Evolutionary conservation across 75 land plant genomes (phyloP).

Genomic region (Cunninghamia lanceolata): DNA sequence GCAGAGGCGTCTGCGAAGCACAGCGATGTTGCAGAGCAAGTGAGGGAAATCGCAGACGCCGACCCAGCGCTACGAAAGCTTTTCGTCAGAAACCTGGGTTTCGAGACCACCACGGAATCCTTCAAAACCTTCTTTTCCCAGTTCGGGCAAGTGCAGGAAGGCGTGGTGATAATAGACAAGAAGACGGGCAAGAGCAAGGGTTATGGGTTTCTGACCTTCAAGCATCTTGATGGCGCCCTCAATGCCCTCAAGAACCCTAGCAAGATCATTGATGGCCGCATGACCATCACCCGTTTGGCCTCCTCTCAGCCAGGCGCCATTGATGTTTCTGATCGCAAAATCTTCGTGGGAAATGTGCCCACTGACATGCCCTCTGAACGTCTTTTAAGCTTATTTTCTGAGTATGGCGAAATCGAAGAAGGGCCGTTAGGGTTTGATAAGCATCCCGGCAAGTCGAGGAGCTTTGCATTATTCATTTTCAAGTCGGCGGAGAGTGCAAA

Average conservation of each 20-base stretch:
- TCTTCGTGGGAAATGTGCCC: slow-evolving; percentile 81
- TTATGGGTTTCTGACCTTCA: slow-evolving; percentile 48
- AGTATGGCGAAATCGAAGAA: slow-evolving; percentile 83
- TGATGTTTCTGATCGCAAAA: slow-evolving; percentile 68
- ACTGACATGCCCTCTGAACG: slow-evolving; percentile 49
- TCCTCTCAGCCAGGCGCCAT: slow-evolving; percentile 23
- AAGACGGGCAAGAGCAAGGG: slow-evolving; percentile 49
- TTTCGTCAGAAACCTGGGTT: slow-evolving; percentile 56
- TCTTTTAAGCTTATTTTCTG: slow-evolving; percentile 50
- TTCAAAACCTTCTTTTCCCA: slow-evolving; percentile 42
- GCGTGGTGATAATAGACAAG: slow-evolving; percentile 58
- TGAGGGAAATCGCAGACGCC: slow-evolving; percentile 29
- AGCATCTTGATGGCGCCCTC: slow-evolving; percentile 43
- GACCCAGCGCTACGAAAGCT: slow-evolving; percentile 56
- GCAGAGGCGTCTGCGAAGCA: slow-evolving; percentile 23
- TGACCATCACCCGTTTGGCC: slow-evolving; percentile 79
- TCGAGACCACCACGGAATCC: slow-evolving; percentile 51
- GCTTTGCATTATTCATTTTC: slow-evolving; percentile 72
- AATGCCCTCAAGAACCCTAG: slow-evolving; percentile 61
- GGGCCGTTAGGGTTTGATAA: slow-evolving; percentile 83
- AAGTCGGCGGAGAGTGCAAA: slow-evolving; percentile 64
- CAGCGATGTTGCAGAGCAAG: slow-evolving; percentile 15
- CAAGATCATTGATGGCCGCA: slow-evolving; percentile 62
- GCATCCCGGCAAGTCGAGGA: slow-evolving; percentile 55
- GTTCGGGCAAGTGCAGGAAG: slow-evolving; percentile 60